Percentiles rank a stretch among this genome's conserved stretches.
These are phyloP conservation scores for Viola pubescens DNA, from an alignment of 441 rosid genomes.

Conservation along the genomic window DNA sequence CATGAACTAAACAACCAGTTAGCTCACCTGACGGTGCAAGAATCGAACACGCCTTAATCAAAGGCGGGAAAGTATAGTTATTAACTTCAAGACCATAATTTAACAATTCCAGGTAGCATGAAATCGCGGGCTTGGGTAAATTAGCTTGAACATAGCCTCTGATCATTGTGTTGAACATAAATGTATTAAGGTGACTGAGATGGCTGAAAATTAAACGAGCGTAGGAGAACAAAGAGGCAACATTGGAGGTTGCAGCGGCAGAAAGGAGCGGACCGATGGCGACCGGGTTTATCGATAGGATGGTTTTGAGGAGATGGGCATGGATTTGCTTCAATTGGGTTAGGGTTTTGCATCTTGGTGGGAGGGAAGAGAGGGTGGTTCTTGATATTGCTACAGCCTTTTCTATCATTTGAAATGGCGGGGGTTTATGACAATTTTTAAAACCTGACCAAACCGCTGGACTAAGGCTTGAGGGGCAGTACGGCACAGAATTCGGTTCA, in stretches of 20 bases:
- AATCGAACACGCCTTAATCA: slow-evolving; percentile 29
- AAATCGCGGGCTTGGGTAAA: slow-evolving; percentile 14
- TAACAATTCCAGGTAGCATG: slow-evolving; percentile 27
- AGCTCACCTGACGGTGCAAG: slow-evolving; percentile 9
- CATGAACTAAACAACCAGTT: slow-evolving; percentile 22
- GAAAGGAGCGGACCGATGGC: slow-evolving; percentile 24
- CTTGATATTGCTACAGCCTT: background rate
- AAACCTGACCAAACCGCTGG: too few species aligned
- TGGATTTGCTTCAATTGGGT: slow-evolving; percentile 31
- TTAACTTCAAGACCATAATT: slow-evolving; percentile 19
- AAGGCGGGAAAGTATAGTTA: slow-evolving; percentile 29
- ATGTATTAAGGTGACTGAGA: slow-evolving; percentile 16
- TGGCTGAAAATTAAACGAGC: slow-evolving; percentile 25
- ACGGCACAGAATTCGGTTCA: too few species aligned
- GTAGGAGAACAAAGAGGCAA: slow-evolving; percentile 20
- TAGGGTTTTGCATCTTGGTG: slow-evolving; percentile 20
- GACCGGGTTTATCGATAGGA: slow-evolving; percentile 14
- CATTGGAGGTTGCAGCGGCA: slow-evolving; percentile 21
- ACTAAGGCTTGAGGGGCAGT: too few species aligned
- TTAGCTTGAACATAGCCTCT: slow-evolving; percentile 24
- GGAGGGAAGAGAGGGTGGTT: slow-evolving; percentile 11
- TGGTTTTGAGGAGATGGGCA: slow-evolving; percentile 26
- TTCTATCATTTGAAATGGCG: slow-evolving; percentile 22
- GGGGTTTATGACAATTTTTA: background rate
- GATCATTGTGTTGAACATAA: slow-evolving; percentile 28